Evolutionary conservation across 2,329 filamentous ascomycete species (phyloP).

Genomic region (Rhinocladiella similis): DNA sequence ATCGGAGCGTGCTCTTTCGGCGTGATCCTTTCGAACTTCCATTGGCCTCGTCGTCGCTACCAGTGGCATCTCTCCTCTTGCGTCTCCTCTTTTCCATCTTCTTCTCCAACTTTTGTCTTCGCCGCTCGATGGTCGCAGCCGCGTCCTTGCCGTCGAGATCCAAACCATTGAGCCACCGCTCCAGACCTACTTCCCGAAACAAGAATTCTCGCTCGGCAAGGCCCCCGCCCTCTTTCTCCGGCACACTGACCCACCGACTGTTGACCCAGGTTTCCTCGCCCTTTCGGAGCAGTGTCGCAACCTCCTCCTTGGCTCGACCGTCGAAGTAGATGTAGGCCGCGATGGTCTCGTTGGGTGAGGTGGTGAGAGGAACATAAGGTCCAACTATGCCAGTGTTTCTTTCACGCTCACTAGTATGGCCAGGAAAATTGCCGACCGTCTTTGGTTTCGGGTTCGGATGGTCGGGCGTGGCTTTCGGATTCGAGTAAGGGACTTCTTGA

Average conservation of each 20-base stretch:
- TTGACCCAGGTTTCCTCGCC: conserved; percentile 99
- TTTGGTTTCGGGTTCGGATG: conserved; percentile 81
- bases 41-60: conserved; percentile 40
- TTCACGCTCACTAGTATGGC: conserved; percentile 51
- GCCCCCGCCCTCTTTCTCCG: conserved; percentile 85
- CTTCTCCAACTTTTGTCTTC: conserved; percentile 73
- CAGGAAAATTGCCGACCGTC: conserved; percentile 71
- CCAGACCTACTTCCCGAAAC: conserved; percentile 93
- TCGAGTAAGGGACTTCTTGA: conserved; percentile 87
- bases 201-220: conserved; percentile 95
- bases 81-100: conserved; percentile 85
- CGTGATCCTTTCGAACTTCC: conserved; percentile 19
- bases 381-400: conserved; percentile 62
- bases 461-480: conserved; percentile 73
- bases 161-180: conserved; percentile 93
- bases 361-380: conserved; percentile 89
- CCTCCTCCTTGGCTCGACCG: conserved; percentile 90
- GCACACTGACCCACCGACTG: conserved; percentile 93
- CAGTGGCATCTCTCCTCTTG: conserved; percentile 64
- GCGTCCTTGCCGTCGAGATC: conserved; percentile 94
- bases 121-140: conserved; percentile 66
- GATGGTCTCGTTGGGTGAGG: conserved; percentile 93
- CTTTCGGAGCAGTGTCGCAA: conserved; percentile 85
- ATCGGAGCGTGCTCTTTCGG: conserved; percentile 67
- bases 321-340: conserved; percentile 99